Conservation (phyloP, 129 eudicot genomes). For the Chrysanthemum makinoi region DNA sequence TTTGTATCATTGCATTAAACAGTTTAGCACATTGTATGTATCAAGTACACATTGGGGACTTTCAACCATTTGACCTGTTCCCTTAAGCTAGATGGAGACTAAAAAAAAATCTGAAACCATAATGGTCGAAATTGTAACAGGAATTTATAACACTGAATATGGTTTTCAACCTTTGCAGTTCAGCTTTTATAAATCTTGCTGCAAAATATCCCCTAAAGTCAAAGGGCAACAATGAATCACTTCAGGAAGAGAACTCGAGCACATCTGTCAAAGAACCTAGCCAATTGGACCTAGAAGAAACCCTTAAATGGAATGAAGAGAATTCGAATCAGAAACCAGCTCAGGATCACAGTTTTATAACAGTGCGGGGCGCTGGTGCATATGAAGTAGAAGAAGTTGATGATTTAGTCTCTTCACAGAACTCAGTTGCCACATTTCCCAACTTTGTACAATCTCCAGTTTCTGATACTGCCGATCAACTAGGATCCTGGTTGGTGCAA, state of each 20-base stretch:
- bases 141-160: slow-evolving; percentile 18
- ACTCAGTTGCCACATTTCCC: slow-evolving; percentile 42
- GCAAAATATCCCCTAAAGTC: slow-evolving; percentile 68
- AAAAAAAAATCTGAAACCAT: not conserved
- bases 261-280: slow-evolving; percentile 42
- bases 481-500: slow-evolving; percentile 34
- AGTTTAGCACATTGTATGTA: not conserved
- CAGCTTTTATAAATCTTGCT: slow-evolving; percentile 90
- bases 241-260: slow-evolving; percentile 34
- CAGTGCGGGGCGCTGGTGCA: slow-evolving; percentile 24
- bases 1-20: not conserved
- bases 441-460: slow-evolving; percentile 34
- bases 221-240: slow-evolving; percentile 29
- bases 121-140: not conserved
- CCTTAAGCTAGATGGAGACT: not conserved
- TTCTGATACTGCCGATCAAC: slow-evolving; percentile 35
- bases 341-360: slow-evolving; percentile 31
- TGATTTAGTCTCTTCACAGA: slow-evolving; percentile 53
- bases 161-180: slow-evolving; percentile 53
- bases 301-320: slow-evolving; percentile 40
- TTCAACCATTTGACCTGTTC: not conserved
- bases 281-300: slow-evolving; percentile 48
- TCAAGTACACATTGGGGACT: not conserved
- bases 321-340: slow-evolving; percentile 29
- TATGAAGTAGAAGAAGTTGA: slow-evolving; percentile 48